A percentile compares a stretch with the other conserved stretches of the same genome.
phyloP scores from a whole-genome alignment of 176 grass and related monocot genomes.

The Zea mays region DNA sequence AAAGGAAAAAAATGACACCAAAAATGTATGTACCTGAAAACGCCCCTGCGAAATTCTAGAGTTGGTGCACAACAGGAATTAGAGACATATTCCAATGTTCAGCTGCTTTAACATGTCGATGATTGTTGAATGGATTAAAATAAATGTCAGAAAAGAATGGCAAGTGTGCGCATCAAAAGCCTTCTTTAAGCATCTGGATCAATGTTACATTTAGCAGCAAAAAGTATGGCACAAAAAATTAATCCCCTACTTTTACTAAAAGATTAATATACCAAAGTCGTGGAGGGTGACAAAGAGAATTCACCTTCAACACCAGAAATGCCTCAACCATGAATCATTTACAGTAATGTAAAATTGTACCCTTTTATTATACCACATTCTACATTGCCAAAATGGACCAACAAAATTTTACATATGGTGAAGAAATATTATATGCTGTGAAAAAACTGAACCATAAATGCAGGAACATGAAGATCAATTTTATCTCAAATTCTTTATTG shows the following conservation, averaged over 20 bases:
- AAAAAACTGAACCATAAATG: too few relatives aligned
- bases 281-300: conserved; percentile 26
- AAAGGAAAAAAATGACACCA: not conserved
- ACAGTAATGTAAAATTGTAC: conserved; percentile 43
- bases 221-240: conserved; percentile 24
- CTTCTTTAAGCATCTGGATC: conserved; percentile 31
- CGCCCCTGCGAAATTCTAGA: not conserved
- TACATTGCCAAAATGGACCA: too few relatives aligned
- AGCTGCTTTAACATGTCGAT: conserved; percentile 16
- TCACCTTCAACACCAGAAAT: conserved; percentile 43
- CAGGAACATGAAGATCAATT: too few relatives aligned
- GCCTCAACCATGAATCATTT: conserved; percentile 33
- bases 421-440: conserved; percentile 43
- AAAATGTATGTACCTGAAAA: conserved; percentile 12
- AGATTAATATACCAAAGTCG: conserved; percentile 16
- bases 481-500: too few relatives aligned
- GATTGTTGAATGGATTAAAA: not conserved
- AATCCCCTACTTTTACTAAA: conserved; percentile 13
- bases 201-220: conserved; percentile 43
- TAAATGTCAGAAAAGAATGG: conserved; percentile 45
- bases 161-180: conserved; percentile 34
- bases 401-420: conserved; percentile 48
- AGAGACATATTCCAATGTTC: conserved; percentile 9
- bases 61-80: conserved; percentile 21
- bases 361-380: conserved; percentile 35